Evolutionary conservation across 108 stramenopile genomes (phyloP).

Genomic region (Nitzschia putrida): DNA sequence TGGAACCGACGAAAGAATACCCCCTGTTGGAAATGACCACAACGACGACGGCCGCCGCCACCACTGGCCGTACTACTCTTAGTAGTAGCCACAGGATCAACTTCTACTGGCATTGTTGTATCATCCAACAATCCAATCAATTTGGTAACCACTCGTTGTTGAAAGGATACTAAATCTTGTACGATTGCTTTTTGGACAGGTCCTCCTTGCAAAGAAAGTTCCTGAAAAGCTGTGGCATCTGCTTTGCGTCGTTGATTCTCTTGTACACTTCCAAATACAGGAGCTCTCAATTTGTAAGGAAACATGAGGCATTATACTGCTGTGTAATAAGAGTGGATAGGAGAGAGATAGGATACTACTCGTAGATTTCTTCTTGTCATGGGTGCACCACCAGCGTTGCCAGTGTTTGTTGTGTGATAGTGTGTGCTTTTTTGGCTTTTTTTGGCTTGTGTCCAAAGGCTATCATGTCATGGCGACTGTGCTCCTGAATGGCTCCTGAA

Average conservation of each 20-base stretch:
- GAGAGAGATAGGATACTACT: too few relatives aligned
- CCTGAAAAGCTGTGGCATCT: background rate
- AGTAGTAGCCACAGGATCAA: background rate
- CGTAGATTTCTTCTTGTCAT: too few relatives aligned
- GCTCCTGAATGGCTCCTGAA: too few relatives aligned
- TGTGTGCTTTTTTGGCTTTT: too few relatives aligned
- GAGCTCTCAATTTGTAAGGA: constrained; percentile 28
- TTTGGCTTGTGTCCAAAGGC: too few relatives aligned
- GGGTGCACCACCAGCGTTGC: too few relatives aligned
- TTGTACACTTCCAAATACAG: constrained; percentile 25
- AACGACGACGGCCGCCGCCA: too few relatives aligned
- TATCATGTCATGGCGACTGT: too few relatives aligned
- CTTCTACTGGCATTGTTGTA: background rate
- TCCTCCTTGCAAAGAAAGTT: constrained; percentile 24
- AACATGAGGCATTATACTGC: constrained; percentile 40
- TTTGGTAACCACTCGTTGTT: background rate
- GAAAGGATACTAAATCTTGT: constrained; percentile 29
- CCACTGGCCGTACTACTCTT: constrained; percentile 9
- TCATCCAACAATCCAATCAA: too few relatives aligned
- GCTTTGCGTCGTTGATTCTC: constrained; percentile 16
- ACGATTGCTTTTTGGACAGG: constrained; percentile 38
- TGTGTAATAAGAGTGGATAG: too few relatives aligned
- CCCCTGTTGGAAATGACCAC: constrained; percentile 12
- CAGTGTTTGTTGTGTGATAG: too few relatives aligned
- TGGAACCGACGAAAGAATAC: constrained; percentile 35